Base-by-base conservation (phyloP, 2,329 filamentous ascomycete genomes). In the Pseudogymnoascus sp. region DNA sequence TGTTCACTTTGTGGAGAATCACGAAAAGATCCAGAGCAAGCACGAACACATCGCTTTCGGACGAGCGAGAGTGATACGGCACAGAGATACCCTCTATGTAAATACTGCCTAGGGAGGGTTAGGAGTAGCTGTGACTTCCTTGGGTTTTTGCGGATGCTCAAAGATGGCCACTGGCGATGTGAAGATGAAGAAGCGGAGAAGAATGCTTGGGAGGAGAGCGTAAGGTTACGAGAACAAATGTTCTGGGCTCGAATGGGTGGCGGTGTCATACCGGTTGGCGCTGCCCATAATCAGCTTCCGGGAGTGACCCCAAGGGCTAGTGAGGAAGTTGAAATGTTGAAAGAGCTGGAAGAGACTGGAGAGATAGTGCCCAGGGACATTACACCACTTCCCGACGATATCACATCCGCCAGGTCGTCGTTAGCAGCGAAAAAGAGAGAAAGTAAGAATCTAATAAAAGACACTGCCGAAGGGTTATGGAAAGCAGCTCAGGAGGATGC, bases 231-330 rank as follows among this genome's bases (percentile, higher is more conserved):
- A 58, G 94, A 99, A 73, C 87, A 93, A 67, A 96, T 99, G 89
- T 99, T 99, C 72, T 99, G 94, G 94, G 85, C 90, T 58, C 84
- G 94, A 61, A 85, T 99, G 59, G 93, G 93, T 25, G 94, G 92
- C 28, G 94, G 94, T 12, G 91, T 99, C 2, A 77, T 97, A 11
- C 94, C 93, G 1, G 61, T 41, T 41, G 25, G 37, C 14, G 28
- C 62, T 38, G 34, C 60, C 12, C 67, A 70, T 18, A 64, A 68
- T 54, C 22, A 59, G 3, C 67, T 69, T 14, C n/a, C 61, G 9
- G 50, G 61, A 5, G 63, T 64, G 25, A 70, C 67, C 54, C 69
- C 69, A 37, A 64, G 68, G n/a, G 39, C 63, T 3, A 71, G 69
- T 59, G 67, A 67, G 35, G 69, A 69, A 60, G 22, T 58, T 35